Percentiles rank a stretch among this genome's conserved stretches.
phyloP scores from a whole-genome alignment of 1,284 basidiomycete genomes.

The Melampsora larici-populina region DNA sequence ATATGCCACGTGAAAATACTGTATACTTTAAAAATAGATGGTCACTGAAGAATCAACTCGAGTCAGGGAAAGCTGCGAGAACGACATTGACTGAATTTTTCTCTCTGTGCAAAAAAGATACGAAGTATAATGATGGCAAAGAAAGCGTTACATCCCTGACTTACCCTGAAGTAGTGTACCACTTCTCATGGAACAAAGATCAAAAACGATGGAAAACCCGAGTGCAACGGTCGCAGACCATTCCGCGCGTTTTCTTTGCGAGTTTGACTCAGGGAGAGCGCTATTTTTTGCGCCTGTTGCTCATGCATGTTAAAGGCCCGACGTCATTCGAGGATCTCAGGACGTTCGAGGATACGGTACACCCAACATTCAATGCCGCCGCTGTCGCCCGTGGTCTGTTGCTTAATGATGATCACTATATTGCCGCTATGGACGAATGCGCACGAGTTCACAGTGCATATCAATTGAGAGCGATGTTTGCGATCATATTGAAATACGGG shows the following conservation, averaged over 20 bases:
- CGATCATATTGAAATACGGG: no score
- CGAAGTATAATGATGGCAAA: no score
- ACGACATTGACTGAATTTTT: constrained; percentile 14
- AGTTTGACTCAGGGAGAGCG: constrained; percentile 52
- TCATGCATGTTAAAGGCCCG: constrained; percentile 55
- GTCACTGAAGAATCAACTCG: background rate
- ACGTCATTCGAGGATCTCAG: constrained; percentile 54
- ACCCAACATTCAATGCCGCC: constrained; percentile 53
- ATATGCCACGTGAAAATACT: no score
- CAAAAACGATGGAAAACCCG: constrained; percentile 47
- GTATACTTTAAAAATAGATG: background rate
- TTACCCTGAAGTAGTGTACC: background rate
- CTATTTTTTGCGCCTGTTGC: constrained; percentile 56
- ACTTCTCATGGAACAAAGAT: constrained; percentile 3
- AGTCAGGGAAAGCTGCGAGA: background rate
- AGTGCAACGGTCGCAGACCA: constrained; percentile 48
- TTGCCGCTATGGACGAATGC: no score
- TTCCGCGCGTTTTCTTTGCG: constrained; percentile 56
- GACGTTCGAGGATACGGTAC: constrained; percentile 48
- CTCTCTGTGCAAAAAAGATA: no score
- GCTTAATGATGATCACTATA: constrained; percentile 54
- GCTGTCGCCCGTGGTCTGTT: constrained; percentile 57
- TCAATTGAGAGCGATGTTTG: no score
- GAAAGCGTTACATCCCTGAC: no score
- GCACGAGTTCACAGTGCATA: no score